Evolutionary conservation across 495 filamentous ascomycete species (phyloP), one percentile per base, ranked within the genome.

Genomic region (Aspergillus bertholletiae): DNA sequence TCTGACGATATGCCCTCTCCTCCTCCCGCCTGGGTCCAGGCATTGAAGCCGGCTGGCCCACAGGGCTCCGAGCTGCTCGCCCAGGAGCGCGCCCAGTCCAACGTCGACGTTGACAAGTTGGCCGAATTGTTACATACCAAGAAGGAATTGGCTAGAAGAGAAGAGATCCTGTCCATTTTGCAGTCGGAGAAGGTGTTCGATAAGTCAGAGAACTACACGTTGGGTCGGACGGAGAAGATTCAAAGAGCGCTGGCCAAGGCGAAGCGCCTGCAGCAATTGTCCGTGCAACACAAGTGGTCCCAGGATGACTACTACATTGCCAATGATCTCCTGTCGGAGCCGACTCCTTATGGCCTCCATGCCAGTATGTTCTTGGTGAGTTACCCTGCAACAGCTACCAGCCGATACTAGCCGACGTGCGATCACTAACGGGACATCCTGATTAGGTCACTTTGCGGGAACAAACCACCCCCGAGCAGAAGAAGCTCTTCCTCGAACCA

Each of bases 401-500:
- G 17, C 20, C 30, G 26, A 49, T 30, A 24, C 24, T 22, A 3
- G 15, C 22, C 7, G 12, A n/a, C 4, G 2, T 13, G 3, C 13
- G 2, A 37, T 15, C 2, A 37, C 11, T n/a, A n/a, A n/a, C 2
- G 18, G 7, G 11, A 3, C 15, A 2, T 2, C 7, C 13, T 13
- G 6, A 37, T 7, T 71, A 78, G 74, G 81, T 84, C 4, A 88
- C 85, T n/a, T 75, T 90, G 26, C 74, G 79, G 4, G 84, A 85
- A 54, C 87, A 89, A 73, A 82, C 83, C 26, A 88, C 79, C 21
- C 75, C 83, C 11, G 85, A 88, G 63, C 87, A 90, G 64, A 80
- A 83, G 54, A 78, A 85, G 58, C 72, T 83, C 32, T 90, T 88
- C 77, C 73, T 85, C 51, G 78, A 84, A 51, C 79, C 70, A 18